Percentiles rank a stretch among this genome's conserved stretches.
Conservation (phyloP, 2,329 filamentous ascomycete genomes). For the Alternaria postmessia region DNA sequence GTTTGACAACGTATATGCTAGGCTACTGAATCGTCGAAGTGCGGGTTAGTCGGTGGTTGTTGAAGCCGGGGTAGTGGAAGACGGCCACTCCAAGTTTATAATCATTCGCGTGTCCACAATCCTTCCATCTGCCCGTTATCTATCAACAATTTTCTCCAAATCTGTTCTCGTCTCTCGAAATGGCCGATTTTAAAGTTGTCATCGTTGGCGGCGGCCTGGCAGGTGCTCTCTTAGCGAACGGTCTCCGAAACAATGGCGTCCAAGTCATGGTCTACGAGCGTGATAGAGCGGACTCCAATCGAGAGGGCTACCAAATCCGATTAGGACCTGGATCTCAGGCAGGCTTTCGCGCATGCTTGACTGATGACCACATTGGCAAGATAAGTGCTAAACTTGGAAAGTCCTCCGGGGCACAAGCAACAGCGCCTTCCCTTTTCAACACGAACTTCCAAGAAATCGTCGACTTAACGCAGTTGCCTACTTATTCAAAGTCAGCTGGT, state of each 20-base stretch:
- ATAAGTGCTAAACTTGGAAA: neutral
- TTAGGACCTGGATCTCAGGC: slow-evolving; percentile 4
- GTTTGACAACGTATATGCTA: too few relatives aligned
- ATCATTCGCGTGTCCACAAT: neutral
- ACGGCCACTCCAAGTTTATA: neutral
- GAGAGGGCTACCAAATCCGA: slow-evolving; percentile 16
- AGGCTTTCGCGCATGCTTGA: slow-evolving; percentile 8
- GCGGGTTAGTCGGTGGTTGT: neutral
- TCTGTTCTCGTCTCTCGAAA: neutral
- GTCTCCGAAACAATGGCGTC: slow-evolving; percentile 5
- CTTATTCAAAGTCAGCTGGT: neutral
- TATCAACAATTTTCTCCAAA: neutral
- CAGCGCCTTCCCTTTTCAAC: slow-evolving; percentile 2
- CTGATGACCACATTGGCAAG: neutral
- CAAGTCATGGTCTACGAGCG: slow-evolving; percentile 8
- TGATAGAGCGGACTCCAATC: slow-evolving; percentile 1
- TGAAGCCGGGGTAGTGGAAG: neutral
- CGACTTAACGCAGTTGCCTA: neutral
- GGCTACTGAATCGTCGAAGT: neutral
- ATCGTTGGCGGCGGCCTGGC: slow-evolving; percentile 8
- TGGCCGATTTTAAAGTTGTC: slow-evolving; percentile 10
- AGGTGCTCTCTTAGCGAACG: slow-evolving; percentile 12
- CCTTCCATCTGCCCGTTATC: neutral
- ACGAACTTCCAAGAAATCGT: slow-evolving; percentile 1
- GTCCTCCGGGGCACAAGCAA: slow-evolving; percentile 1